Evolutionary conservation across 2,329 filamentous ascomycete genomes (phyloP), one percentile per base, ranked within the genome.

Genomic region (Stachybotrys echinatus): DNA sequence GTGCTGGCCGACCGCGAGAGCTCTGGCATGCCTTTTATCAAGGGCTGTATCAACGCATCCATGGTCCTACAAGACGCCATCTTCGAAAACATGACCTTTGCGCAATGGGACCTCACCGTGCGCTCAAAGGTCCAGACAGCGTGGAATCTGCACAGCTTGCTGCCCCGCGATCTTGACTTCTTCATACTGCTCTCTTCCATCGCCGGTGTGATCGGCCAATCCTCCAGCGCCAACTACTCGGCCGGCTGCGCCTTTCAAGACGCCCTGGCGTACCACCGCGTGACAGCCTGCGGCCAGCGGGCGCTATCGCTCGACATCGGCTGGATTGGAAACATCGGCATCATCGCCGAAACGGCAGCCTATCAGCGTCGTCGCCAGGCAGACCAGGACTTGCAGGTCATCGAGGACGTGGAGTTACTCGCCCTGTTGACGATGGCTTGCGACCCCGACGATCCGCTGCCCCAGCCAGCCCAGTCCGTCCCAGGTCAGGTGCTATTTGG

Each of bases 171-270:
- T 0, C 49, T 72, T 0, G 68, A 72, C 50, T 70, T 76, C 56
- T 74, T 70, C 53, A 49, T 67, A 22, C 53, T 65, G 48, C 54
- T 68, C 0, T 67, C 67, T 3, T 73, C 70, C 4, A 48, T 67
- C 23, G 58, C 61, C 1, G 65, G 65, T 10, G 55, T 70, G 6
- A 43, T 65, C 4, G 71, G 69, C 0, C 58, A 62, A 12, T 51
- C 59, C 3, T 58, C 57, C 1, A 70, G 72, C 39, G 61, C 65
- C 34, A 74, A 73, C 50, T 77, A 77, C 51, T 56, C 67, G 0
- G 66, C 61, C 0, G 67, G 63, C 1, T 60, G 60, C 18, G 51
- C 62, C 0, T 72, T 64, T 52, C 64, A 67, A 6, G 58, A 60
- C 22, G 55, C 59, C 0, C 54, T 64, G 5, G 57, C 54, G 1